Conservation (phyloP, 345 rosid genomes). For the Lepidium africanum region DNA sequence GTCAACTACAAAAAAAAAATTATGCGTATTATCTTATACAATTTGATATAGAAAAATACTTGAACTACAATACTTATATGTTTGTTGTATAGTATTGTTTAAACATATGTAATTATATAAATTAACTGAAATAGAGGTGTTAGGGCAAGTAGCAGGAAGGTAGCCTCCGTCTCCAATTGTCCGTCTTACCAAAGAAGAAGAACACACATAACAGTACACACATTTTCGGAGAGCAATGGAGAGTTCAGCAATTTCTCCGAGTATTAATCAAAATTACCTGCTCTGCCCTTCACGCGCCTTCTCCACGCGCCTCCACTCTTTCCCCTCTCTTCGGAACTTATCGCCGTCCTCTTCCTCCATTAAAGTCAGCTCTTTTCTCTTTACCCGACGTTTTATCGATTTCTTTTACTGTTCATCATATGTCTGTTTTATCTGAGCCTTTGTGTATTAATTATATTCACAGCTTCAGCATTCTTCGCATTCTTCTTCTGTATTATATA, state of each 20-base stretch:
- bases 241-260: conserved; percentile 31
- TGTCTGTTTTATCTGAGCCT: background rate
- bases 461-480: conserved; percentile 34
- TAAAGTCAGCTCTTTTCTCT: conserved; percentile 34
- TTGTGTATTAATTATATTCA: conserved; percentile 6
- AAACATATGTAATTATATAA: too few relatives aligned
- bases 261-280: conserved; percentile 34
- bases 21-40: too few relatives aligned
- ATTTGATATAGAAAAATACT: too few relatives aligned
- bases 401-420: background rate
- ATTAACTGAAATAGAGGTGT: background rate
- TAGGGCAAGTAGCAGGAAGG: background rate
- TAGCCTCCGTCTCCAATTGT: conserved; percentile 1
- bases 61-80: too few relatives aligned
- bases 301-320: conserved; percentile 22
- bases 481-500: conserved; percentile 3
- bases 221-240: conserved; percentile 38
- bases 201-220: background rate
- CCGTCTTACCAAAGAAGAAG: background rate
- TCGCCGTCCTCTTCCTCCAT: conserved; percentile 24
- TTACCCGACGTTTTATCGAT: background rate
- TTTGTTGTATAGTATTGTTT: too few relatives aligned
- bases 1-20: too few relatives aligned
- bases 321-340: conserved; percentile 11
- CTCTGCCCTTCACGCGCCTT: conserved; percentile 38